A percentile compares a stretch with the other conserved stretches of the same genome.
Conservation (phyloP, 805 yeast species). For the Pichia exigua region DNA sequence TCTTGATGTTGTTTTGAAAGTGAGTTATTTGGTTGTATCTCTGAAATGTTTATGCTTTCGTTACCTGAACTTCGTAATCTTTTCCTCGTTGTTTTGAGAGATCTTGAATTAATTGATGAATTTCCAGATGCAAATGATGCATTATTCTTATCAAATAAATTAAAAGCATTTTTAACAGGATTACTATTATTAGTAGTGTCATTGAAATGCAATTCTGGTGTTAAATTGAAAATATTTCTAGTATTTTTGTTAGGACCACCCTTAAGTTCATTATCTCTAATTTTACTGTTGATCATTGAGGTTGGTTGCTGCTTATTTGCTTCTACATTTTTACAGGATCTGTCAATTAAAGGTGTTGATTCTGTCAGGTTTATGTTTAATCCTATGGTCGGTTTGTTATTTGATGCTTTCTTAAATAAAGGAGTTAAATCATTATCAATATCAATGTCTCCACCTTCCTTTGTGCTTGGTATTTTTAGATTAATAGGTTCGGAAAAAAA, state of each 20-base stretch:
- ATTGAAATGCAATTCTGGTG: conserved; percentile 12
- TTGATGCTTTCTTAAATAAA: not conserved
- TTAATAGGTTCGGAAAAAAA: conserved; percentile 18
- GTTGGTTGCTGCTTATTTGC: not conserved
- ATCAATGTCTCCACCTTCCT: conserved; percentile 5
- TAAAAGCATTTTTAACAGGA: conserved; percentile 25
- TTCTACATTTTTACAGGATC: not conserved
- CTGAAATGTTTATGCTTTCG: not conserved
- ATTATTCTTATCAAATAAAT: conserved; percentile 19
- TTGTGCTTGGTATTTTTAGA: not conserved
- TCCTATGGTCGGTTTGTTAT: not conserved
- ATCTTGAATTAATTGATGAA: conserved; percentile 6
- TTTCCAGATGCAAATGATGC: conserved; percentile 3
- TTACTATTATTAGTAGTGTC: conserved; percentile 6
- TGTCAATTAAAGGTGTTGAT: conserved; percentile 1
- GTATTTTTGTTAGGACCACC: not conserved
- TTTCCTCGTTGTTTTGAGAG: conserved; percentile 14
- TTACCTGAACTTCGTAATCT: conserved; percentile 8
- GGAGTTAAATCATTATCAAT: conserved; percentile 15
- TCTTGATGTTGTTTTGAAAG: not conserved
- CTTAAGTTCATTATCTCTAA: not conserved
- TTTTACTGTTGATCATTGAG: too few relatives aligned
- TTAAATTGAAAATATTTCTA: conserved; percentile 10
- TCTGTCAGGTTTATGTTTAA: not conserved
- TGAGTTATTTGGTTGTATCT: not conserved